Base-by-base conservation (phyloP, 176 grass and related monocot species). In the Aegilops speltoides region DNA sequence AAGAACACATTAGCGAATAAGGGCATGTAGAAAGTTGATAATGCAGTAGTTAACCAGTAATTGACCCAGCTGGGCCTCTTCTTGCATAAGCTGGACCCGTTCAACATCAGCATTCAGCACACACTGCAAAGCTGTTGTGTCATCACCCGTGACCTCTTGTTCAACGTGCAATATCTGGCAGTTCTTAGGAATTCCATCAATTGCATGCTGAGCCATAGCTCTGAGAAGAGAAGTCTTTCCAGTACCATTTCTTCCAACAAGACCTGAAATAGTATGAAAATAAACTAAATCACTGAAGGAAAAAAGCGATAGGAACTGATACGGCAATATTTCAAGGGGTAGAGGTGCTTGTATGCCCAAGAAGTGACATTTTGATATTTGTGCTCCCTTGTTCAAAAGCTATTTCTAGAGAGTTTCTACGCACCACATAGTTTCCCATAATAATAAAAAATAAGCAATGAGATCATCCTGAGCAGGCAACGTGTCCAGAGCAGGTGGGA, bases 81-180 rank as follows among this genome's bases (percentile, higher is more conserved):
- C 96, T 77, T 94, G 88, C 91, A 98, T 31, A 86, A 95, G 91
- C 65, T 89, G 90, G 31, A 89, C 82, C 34, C 96, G 91, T 78
- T 98, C 96, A 63, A 94, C 72, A 87, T 98, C 96, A 15, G 93
- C 87, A 34, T 92, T 98, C 66, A 95, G 79, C 78, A 98, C 93
- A 88, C 96, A 98, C 85, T 98, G 96, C 89, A 98, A 82, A 70
- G 96, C 91, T 41, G 74, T 88, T 29, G 90, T 94, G 64, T 93
- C 88, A 37, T 95, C 96, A 70, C 96, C 96, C 4, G 71, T 79
- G 33, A 98, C 96, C 88, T 98, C 96, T 95, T 95, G 96, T 40
- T 98, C 96, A 40, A 98, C 96, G 67, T 98, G 96, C 80, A 98
- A 94, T 92, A 98, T 98, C 77, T 98, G 96, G 62, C 96, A 98